Conservation (phyloP, 176 grass and related monocot species). For the Paspalum notatum region DNA sequence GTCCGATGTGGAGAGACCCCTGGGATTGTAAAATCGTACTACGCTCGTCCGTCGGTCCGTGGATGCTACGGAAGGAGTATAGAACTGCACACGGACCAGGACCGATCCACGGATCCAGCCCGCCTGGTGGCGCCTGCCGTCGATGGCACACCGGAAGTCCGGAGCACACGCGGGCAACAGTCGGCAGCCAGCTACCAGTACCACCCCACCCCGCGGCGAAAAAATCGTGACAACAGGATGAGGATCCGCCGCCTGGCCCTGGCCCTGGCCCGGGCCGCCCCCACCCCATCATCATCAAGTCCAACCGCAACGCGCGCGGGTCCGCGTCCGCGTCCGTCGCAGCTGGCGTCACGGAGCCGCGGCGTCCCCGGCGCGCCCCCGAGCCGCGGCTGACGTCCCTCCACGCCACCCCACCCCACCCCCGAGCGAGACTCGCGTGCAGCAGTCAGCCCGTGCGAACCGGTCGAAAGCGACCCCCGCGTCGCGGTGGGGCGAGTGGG, state of each 20-base stretch:
- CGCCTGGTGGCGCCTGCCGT: not conserved
- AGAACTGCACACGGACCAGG: no score
- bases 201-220: no score
- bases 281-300: not conserved
- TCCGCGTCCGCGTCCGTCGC: conserved; percentile 38
- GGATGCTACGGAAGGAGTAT: no score
- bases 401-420: conserved; percentile 9
- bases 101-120: no score
- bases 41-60: no score
- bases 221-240: not conserved
- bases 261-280: not conserved
- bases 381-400: conserved; percentile 41
- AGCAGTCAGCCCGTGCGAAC: conserved; percentile 23
- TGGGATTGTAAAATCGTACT: no score
- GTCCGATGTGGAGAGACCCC: no score
- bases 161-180: not conserved
- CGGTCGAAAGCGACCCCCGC: conserved; percentile 26
- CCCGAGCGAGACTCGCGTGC: conserved; percentile 15
- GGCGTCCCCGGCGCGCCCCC: not conserved
- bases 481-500: conserved; percentile 6
- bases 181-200: not conserved
- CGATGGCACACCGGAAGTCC: not conserved
- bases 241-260: conserved; percentile 3
- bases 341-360: conserved; percentile 42
- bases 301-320: conserved; percentile 11